Evolutionary conservation across 345 rosid genomes (phyloP), one percentile per base, ranked within the genome.

Genomic region (Pistacia vera): DNA sequence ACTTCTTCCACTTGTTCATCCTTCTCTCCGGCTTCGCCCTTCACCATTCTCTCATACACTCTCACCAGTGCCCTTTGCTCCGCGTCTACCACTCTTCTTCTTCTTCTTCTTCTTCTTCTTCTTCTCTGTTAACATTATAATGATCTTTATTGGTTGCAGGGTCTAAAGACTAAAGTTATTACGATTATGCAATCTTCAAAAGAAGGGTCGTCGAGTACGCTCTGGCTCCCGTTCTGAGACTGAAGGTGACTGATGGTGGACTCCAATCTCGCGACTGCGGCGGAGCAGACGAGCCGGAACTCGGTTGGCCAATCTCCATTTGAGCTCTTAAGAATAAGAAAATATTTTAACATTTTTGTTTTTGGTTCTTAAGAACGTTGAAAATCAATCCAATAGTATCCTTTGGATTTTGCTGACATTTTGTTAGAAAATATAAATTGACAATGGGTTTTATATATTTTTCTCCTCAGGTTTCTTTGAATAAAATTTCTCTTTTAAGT

Each of bases 31-130:
- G 71, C 75, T 33, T 86, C 93, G 68, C 86, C 83, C 55, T 77
- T 83, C 80, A 90, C 88, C 33, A 90, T 81, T 74, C 87, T 82
- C 80, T 92, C 97, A 46, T 89, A 90, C 55, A 89, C 92, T 85
- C 88, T 85, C 66, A 85, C 75, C 28, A 90, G 75, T 70, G 87
- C 90, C 78, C 81, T 85, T 74, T 86, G 89, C 22, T 80, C 90
- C 30, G 89, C 81, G 89, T 81, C 83, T 56, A 63, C 71, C 75
- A 75, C 60, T 82, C 88, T 18, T 68, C n/a, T n/a, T n/a, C n/a
- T n/a, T n/a, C n/a, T n/a, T n/a, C n/a, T n/a, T n/a, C 86, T 48
- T 59, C 85, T 65, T 65, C 68, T n/a, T 38, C 38, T 36, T 36
- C 38, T 36, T 36, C 38, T 36, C 38, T 65, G 14, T 10, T 65